phyloP scores from a whole-genome alignment of 225 moss, liverwort and hornwort genomes.

The Marchantia polymorpha region DNA sequence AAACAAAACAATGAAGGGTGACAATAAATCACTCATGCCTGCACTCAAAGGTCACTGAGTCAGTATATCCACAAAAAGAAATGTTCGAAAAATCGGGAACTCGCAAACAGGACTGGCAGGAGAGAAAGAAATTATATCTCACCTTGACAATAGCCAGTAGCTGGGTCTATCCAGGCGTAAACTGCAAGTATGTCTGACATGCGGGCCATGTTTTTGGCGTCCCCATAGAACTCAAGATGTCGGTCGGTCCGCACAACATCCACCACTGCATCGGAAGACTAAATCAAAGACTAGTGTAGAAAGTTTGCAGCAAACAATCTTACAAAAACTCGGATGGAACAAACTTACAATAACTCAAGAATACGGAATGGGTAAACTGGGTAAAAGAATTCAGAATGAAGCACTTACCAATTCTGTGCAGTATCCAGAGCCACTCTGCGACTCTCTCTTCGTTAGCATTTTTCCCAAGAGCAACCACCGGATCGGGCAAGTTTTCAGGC shows the following conservation, averaged over 20 bases:
- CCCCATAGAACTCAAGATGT: slow-evolving; percentile 79
- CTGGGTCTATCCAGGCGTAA: slow-evolving; percentile 88
- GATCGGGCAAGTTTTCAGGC: slow-evolving; percentile 35
- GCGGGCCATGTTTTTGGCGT: slow-evolving; percentile 76
- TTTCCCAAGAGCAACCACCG: slow-evolving; percentile 44
- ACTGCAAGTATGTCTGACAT: slow-evolving; percentile 97
- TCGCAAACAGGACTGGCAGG: neutral
- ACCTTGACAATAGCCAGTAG: slow-evolving; percentile 93
- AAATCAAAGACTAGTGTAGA: neutral
- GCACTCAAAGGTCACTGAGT: neutral
- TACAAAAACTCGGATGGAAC: neutral
- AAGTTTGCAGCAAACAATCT: neutral
- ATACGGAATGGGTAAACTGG: neutral
- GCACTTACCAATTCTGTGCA: slow-evolving; percentile 66
- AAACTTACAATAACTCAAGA: neutral
- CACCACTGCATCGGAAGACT: slow-evolving; percentile 42
- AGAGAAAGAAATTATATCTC: neutral
- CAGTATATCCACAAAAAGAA: neutral
- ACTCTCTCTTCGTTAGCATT: slow-evolving; percentile 50
- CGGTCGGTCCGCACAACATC: slow-evolving; percentile 90
- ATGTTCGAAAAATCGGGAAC: neutral
- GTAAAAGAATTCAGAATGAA: neutral
- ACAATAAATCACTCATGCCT: slow-evolving; percentile 92
- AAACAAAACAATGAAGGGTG: slow-evolving; percentile 89
- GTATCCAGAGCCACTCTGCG: slow-evolving; percentile 79